Evolutionary conservation across 116 monocot genomes (phyloP).

Genomic region (Cymodocea nodosa): DNA sequence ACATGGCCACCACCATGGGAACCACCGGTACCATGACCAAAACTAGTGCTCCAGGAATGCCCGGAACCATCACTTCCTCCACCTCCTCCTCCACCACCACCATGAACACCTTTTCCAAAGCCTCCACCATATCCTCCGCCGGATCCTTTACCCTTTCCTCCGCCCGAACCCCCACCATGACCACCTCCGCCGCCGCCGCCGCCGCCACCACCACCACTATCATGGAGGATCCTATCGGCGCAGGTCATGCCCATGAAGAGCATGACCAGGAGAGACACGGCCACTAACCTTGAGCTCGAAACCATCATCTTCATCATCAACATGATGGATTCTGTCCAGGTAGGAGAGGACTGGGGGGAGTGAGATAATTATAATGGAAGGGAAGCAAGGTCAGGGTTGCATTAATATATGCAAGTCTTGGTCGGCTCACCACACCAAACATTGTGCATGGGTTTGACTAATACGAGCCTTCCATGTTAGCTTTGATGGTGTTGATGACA

Average conservation of each 20-base stretch:
- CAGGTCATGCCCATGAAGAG: conserved; percentile 4
- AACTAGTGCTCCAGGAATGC: conserved; percentile 12
- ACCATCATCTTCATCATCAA: neutral
- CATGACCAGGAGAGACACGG: conserved; percentile 1
- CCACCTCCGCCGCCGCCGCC: neutral
- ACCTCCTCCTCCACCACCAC: conserved; percentile 1
- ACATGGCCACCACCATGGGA: conserved; percentile 7
- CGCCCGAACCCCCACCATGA: neutral
- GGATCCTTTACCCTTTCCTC: neutral
- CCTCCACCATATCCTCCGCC: conserved; percentile 4
- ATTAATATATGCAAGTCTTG: neutral
- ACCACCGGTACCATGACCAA: conserved; percentile 5
- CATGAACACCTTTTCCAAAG: neutral
- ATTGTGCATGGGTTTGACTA: conserved; percentile 9
- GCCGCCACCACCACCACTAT: neutral
- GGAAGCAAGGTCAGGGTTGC: neutral
- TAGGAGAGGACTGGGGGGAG: neutral
- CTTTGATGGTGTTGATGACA: neutral
- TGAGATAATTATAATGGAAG: neutral
- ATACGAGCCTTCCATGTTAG: neutral
- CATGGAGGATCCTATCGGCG: neutral
- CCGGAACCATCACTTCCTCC: conserved; percentile 9
- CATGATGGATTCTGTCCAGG: neutral
- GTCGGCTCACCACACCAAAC: neutral
- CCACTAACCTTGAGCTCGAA: conserved; percentile 5